Evolutionary conservation across 2,329 filamentous ascomycete species (phyloP).

Genomic region (Phialocephala sp.): DNA sequence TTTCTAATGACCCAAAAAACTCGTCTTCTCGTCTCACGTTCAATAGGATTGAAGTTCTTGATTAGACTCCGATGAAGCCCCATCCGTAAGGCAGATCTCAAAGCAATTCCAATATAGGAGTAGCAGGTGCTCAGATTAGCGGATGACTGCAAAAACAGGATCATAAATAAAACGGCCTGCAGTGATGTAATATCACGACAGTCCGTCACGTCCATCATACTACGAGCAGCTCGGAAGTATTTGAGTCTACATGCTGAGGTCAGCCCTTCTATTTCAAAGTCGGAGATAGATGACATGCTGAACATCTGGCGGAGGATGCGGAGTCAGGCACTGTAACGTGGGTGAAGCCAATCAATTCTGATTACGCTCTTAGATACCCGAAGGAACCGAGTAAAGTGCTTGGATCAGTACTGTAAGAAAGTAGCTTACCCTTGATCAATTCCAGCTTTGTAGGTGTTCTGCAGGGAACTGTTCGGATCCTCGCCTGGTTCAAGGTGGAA

Average conservation of each 20-base stretch:
- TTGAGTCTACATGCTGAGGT: slow-evolving; percentile 60
- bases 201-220: slow-evolving; percentile 69
- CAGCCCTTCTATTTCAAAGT: neutral
- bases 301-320: neutral
- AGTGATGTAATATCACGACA: slow-evolving; percentile 77
- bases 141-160: slow-evolving; percentile 80
- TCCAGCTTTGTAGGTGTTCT: slow-evolving; percentile 56
- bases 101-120: slow-evolving; percentile 77
- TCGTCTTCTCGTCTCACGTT: slow-evolving; percentile 66
- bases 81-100: slow-evolving; percentile 77
- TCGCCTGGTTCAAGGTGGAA: slow-evolving; percentile 66
- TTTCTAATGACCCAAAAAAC: slow-evolving; percentile 73
- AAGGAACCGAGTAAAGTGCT: neutral
- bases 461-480: slow-evolving; percentile 50
- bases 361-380: neutral
- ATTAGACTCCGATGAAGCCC: slow-evolving; percentile 77
- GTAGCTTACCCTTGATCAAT: slow-evolving; percentile 61
- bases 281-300: neutral
- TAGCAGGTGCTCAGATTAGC: slow-evolving; percentile 82
- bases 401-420: slow-evolving; percentile 4
- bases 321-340: neutral
- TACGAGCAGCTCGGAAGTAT: slow-evolving; percentile 73
- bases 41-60: slow-evolving; percentile 65
- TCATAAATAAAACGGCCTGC: slow-evolving; percentile 79
- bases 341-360: neutral